A percentile compares a stretch with the other conserved stretches of the same genome.
Conservation (phyloP, 305 asterid species). For the Fraxinus velutina region DNA sequence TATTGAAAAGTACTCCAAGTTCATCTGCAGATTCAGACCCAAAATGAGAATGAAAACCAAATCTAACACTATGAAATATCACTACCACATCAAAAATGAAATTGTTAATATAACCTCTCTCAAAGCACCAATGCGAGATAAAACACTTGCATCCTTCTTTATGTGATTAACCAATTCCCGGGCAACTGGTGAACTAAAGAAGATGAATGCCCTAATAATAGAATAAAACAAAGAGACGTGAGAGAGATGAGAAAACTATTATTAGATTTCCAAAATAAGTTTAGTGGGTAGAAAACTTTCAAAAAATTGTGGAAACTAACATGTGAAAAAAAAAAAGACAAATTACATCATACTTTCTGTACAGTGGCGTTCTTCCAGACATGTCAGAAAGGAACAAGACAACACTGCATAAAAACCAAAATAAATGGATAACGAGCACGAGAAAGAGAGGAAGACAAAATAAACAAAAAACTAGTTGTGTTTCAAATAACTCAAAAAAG, state of each 20-base stretch:
- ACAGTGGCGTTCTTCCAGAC: slow-evolving; percentile 89
- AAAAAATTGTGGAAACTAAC: slow-evolving; percentile 12
- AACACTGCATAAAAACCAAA: slow-evolving; percentile 65
- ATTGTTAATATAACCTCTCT: slow-evolving; percentile 63
- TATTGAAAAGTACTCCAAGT: slow-evolving; percentile 90
- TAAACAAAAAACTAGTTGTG: not conserved
- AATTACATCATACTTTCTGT: slow-evolving; percentile 67
- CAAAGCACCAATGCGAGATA: slow-evolving; percentile 93
- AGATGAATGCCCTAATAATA: slow-evolving; percentile 75
- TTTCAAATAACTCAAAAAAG: slow-evolving; percentile 9
- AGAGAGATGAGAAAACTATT: slow-evolving; percentile 20
- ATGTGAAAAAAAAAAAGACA: not conserved
- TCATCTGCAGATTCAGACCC: slow-evolving; percentile 70
- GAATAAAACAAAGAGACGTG: slow-evolving; percentile 19
- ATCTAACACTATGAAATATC: slow-evolving; percentile 20
- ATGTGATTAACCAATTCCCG: slow-evolving; percentile 79
- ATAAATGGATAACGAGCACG: slow-evolving; percentile 25
- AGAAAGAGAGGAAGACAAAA: not conserved
- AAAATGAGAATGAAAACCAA: slow-evolving; percentile 34
- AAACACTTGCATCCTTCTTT: slow-evolving; percentile 75
- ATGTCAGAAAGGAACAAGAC: slow-evolving; percentile 84
- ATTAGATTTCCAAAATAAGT: not conserved
- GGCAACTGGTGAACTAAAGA: slow-evolving; percentile 92
- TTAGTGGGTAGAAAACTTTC: not conserved
- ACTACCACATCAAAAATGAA: slow-evolving; percentile 11